Conservation (phyloP, 2,329 filamentous ascomycete species). For the Aspergillus sp. region DNA sequence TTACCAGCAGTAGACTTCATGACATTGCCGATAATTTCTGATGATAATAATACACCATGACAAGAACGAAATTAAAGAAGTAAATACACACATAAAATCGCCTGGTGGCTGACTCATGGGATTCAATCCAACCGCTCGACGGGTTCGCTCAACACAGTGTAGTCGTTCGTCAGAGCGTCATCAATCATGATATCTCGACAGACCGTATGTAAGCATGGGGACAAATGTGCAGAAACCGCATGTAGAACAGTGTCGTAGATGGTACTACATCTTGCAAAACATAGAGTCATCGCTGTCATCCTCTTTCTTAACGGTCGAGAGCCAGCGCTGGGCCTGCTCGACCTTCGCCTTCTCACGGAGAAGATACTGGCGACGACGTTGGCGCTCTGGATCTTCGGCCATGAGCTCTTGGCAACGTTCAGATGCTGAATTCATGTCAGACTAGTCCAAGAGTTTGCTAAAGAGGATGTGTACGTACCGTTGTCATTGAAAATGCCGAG, state of each 20-base stretch:
- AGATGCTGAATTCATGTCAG: constrained; percentile 20
- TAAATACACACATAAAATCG: no score
- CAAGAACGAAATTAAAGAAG: neutral
- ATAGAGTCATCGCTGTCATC: constrained; percentile 4
- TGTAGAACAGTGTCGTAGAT: neutral
- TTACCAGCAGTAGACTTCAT: neutral
- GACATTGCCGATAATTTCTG: neutral
- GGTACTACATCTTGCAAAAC: constrained; percentile 2
- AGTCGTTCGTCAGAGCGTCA: no score
- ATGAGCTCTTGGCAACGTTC: constrained; percentile 37
- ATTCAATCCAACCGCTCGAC: no score
- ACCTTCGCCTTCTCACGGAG: constrained; percentile 34
- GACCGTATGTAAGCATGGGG: no score
- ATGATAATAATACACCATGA: neutral
- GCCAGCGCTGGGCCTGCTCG: constrained; percentile 32
- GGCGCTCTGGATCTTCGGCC: constrained; percentile 37
- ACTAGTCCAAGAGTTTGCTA: neutral
- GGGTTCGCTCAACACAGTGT: no score
- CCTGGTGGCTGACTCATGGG: no score
- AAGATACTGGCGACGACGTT: constrained; percentile 29
- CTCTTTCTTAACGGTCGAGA: constrained; percentile 18
- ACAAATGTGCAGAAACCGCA: neutral
- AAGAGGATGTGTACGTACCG: constrained; percentile 21
- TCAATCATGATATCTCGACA: no score
- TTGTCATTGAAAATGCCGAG: constrained; percentile 30